Conservation (phyloP, 495 filamentous ascomycete genomes). For the Letharia lupina region DNA sequence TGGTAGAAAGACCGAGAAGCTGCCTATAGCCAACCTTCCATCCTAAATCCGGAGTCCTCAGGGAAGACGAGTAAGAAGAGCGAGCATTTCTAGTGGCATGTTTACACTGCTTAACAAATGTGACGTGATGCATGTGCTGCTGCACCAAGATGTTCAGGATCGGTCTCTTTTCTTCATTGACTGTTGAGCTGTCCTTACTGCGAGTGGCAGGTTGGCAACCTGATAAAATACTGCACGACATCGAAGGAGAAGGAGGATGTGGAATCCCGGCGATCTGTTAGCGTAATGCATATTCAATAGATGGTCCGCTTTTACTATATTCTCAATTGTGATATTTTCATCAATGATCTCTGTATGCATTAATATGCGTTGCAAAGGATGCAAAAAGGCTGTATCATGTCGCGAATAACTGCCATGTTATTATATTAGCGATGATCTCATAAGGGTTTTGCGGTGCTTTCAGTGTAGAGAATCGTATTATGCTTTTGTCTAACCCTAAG, state of each 20-base stretch:
- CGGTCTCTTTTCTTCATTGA: not conserved
- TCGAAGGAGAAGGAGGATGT: not conserved
- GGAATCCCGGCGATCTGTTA: not conserved
- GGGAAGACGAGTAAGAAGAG: not conserved
- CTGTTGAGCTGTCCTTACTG: not conserved
- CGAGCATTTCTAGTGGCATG: not conserved
- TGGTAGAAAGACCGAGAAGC: not conserved
- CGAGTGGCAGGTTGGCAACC: not conserved
- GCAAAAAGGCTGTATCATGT: not conserved
- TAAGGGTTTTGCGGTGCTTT: not conserved
- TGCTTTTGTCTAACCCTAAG: constrained; percentile 14
- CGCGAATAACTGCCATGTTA: not conserved
- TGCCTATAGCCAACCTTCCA: not conserved
- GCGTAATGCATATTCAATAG: not conserved
- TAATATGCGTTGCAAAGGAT: not conserved
- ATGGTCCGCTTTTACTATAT: not conserved
- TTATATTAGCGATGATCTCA: not conserved
- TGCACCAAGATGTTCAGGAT: not conserved
- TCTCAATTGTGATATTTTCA: not conserved
- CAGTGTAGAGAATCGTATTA: constrained; percentile 9
- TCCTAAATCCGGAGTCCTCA: not conserved
- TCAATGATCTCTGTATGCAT: no score
- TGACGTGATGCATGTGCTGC: not conserved
- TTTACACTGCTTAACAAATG: not conserved
- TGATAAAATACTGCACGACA: not conserved